Percentiles rank a stretch among this genome's conserved stretches.
Evolutionary conservation across 2,329 filamentous ascomycete genomes (phyloP).

Genomic region (Cladosporium sp.): DNA sequence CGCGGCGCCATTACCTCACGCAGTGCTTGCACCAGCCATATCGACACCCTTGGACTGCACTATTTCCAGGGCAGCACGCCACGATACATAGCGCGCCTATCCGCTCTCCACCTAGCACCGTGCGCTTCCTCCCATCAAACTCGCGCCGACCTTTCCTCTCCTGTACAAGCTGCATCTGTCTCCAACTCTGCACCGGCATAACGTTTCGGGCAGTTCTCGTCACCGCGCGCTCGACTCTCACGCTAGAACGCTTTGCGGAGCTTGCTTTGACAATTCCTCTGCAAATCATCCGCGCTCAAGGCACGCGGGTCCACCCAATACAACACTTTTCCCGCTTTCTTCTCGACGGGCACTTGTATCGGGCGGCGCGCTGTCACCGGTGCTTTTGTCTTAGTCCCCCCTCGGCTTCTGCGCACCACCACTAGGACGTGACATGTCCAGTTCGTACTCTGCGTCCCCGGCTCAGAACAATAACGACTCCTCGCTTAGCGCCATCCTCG

Average conservation of each 20-base stretch:
- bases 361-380: slow-evolving; percentile 37
- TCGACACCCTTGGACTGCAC: slow-evolving; percentile 35
- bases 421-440: slow-evolving; percentile 48
- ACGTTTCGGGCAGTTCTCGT: slow-evolving; percentile 30
- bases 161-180: slow-evolving; percentile 28
- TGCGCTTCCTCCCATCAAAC: slow-evolving; percentile 24
- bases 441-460: slow-evolving; percentile 46
- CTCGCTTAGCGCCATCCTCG: slow-evolving; percentile 42
- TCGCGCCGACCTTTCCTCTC: slow-evolving; percentile 29
- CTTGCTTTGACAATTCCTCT: slow-evolving; percentile 38
- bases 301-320: slow-evolving; percentile 35
- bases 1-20: slow-evolving; percentile 35
- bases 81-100: slow-evolving; percentile 35
- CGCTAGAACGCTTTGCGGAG: slow-evolving; percentile 37
- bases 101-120: slow-evolving; percentile 30
- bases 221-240: slow-evolving; percentile 25
- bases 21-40: slow-evolving; percentile 34
- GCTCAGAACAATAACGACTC: slow-evolving; percentile 39
- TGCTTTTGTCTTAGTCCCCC: slow-evolving; percentile 33
- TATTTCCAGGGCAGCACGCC: slow-evolving; percentile 40
- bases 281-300: slow-evolving; percentile 52
- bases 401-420: slow-evolving; percentile 28
- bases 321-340: slow-evolving; percentile 36
- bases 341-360: slow-evolving; percentile 37
- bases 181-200: slow-evolving; percentile 30